Evolutionary conservation across 2,329 filamentous ascomycete species (phyloP), one percentile per base, ranked within the genome.

Genomic region (Botrytis byssoidea): DNA sequence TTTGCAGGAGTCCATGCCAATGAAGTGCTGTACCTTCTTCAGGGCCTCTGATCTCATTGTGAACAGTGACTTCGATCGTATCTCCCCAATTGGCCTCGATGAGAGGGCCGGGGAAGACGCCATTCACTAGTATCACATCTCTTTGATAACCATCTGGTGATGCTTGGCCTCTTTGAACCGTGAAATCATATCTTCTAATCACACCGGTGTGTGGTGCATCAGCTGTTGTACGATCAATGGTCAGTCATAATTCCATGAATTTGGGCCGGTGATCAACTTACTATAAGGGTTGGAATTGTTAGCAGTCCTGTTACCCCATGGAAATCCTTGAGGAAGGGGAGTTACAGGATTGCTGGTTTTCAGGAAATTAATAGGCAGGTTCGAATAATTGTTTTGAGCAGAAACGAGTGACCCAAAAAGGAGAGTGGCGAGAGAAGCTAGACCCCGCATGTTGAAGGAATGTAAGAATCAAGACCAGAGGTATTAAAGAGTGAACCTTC

Each of bases 21-120:
- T 89, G 75, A 77, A 78, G 80, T 77, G 82, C 81, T 78, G 76
- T 83, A 14, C 80, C 78, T 74, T 83, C 79, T 51, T 77, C 72
- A 32, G 77, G 77, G 42, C 79, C 81, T 18, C 83, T 87, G 18
- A 94, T 88, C 69, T 89, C 87, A 81, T 96, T 96, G 82, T 88
- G 86, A 73, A 95, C 86, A 44, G 89, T 90, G 57, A 93, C 88
- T 72, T 92, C 83, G 69, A 90, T 85, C 3, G 73, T 79, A 70
- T 83, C 82, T 14, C 81, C 81, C 77, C 80, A 82, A 70, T 83
- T 82, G 7, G 82, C 82, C 72, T 82, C 79, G 74, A 76, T 80
- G n/a, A 78, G 55, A n/a, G 81, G 81, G 16, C 79, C 82, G 1
- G 81, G 81, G 61, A 79, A 82, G 61, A 78, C 76, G 1, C 78